Base-by-base conservation (phyloP, 805 yeast species). In the Wickerhamomyces xylosicus region DNA sequence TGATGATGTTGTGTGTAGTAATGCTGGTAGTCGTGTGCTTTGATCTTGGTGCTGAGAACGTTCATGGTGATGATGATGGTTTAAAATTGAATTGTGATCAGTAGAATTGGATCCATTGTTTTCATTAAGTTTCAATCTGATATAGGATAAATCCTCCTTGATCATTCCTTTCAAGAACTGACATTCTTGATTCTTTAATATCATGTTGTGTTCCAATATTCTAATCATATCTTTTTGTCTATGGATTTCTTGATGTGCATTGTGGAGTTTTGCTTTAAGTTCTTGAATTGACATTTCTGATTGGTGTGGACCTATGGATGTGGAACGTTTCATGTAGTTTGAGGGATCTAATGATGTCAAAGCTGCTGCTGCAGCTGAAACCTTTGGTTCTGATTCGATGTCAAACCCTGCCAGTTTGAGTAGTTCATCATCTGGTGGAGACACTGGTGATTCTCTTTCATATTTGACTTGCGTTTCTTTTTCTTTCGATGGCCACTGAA, bases 121-220 rank as follows among this genome's bases (percentile, higher is more conserved):
- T 40, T 42, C 48, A 29, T 43, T 47, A 6, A 51, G 39, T 37
- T 41, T 49, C 31, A 46, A 38, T n/a, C 53, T 34, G 5, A 52
- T 47, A 35, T 44, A 50, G 1, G 51, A 44, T n/a, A 52, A 22
- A 22, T 52, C 56, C 17, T 52, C 54, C 18, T 47, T 49, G 14
- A 52, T 29, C 52, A 52, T 45, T 8, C 34, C 37, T 29, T 50
- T 50, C 35, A 52, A 39, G 37, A 50, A 52, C 1, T 35, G 11
- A 19, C 50, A 46, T 36, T 52, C 56, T 13, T 42, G 37, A 28
- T 50, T 52, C 35, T 49, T 49, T 8, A 37, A 41, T 6, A 10
- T 17, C n/a, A 35, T 36, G 1, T 38, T 33, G 6, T 43, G 43
- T 28, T 37, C 37, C 21, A 52, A 25, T 3, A 35, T 20, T 3